Evolutionary conservation across 139 green algal genomes (phyloP).

Genomic region (Tetradesmus lagerheimii): DNA sequence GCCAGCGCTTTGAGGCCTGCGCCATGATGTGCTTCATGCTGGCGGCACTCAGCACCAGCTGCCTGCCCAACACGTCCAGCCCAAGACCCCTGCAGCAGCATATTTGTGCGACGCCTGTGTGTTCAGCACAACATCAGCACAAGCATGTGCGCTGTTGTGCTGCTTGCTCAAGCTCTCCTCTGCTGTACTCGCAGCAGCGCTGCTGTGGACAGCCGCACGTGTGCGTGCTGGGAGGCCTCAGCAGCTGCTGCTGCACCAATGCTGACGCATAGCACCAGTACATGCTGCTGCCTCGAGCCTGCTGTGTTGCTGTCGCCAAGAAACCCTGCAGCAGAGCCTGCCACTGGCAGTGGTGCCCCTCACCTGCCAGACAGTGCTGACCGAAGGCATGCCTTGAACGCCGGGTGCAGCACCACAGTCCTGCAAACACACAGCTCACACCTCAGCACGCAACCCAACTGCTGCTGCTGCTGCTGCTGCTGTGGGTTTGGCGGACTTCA

Average conservation of each 20-base stretch:
- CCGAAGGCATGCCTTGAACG: constrained; percentile 63
- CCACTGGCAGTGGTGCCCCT: background rate
- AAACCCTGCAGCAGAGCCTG: background rate
- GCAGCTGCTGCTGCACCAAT: background rate
- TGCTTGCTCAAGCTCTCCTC: background rate
- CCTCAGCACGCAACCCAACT: background rate
- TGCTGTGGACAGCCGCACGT: too few relatives aligned
- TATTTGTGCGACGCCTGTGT: too few relatives aligned
- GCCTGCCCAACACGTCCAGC: background rate
- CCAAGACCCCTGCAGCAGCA: background rate
- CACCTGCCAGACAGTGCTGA: constrained; percentile 52
- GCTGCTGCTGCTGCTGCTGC: background rate
- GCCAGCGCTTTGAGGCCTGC: constrained; percentile 29
- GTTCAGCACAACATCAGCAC: background rate
- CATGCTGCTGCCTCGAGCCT: too few relatives aligned
- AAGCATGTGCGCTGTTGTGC: background rate
- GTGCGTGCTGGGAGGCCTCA: too few relatives aligned
- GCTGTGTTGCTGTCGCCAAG: background rate
- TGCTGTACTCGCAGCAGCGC: too few relatives aligned
- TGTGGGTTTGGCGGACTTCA: background rate
- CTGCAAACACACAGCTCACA: background rate
- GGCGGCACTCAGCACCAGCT: background rate
- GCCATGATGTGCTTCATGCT: constrained; percentile 17
- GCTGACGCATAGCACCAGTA: background rate
- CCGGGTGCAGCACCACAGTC: constrained; percentile 46